Base-by-base conservation (phyloP, 2,329 filamentous ascomycete genomes). In the Colletotrichum abscissum region DNA sequence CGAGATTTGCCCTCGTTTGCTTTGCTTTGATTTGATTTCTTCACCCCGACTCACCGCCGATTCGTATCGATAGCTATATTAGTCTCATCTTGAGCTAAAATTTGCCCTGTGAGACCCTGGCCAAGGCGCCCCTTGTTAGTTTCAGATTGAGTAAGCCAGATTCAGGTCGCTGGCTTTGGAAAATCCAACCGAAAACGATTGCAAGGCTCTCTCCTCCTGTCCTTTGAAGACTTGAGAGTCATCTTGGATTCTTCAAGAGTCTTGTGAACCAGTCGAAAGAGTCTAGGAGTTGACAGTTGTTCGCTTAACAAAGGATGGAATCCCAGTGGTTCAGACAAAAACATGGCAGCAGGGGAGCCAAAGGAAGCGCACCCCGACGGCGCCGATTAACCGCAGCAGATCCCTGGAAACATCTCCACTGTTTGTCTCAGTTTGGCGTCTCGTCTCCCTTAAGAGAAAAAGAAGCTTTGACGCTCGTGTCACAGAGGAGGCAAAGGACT, bases 121-220 rank as follows among this genome's bases (percentile, higher is more conserved):
- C 46, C 28, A 55, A 24, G 62, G 6, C 52, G 54, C 42, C 24
- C 69, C 66, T 59, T 60, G 38, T 65, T 46, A 54, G 70, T 65
- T 69, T 73, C 70, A 60, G 26, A 64, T 73, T 73, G 28, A 65
- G 54, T 64, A 62, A 30, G 33, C 52, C 24, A 30, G 52, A 49
- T 28, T 64, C 49, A 22, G n/a, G 16, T 46, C 19, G 19, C 24
- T 35, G 52, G 16, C 54, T 12, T 66, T 26, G 60, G 60, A 33
- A 35, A 19, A 8, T n/a, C 42, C 46, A 46, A n/a, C 60, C 42
- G 49, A 22, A 24, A 12, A 22, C 7, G 5, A 30, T 6, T 16
- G 35, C 33, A 11, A 26, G 8, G 35, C 35, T 24, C 24, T 42
- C 33, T 42, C 35, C 22, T 46, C n/a, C n/a, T 11, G 11, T 16